Evolutionary conservation across 805 yeast genomes (phyloP), one percentile per base, ranked within the genome.

Genomic region (Maudiozyma serrabonitensis): DNA sequence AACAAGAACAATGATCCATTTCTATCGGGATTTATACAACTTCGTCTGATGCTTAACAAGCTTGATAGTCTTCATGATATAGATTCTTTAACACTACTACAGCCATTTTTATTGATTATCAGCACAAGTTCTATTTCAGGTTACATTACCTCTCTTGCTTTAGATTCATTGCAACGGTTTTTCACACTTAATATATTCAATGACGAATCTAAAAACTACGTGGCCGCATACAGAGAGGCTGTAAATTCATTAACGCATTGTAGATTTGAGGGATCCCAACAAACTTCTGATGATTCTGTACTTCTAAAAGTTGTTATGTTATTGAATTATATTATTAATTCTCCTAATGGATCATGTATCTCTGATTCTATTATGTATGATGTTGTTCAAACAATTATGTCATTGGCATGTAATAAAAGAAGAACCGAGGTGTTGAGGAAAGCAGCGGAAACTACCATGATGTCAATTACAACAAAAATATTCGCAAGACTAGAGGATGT

Each of bases 221-320:
- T 85, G 45, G 77, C 83, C 9, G 78, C 68, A 1, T 58, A 59
- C 79, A 52, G 79, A 50, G 69, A 66, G 47, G 58, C 64, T 7
- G 68, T 73, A 45, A 69, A 68, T 32, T 78, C 97, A 0, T 74
- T 93, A 53, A 87, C 98, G 0, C 96, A 88, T 63, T 93, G 98
- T 68, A 79, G 96, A 43, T 93, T 93, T 63, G 97, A 93, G 70
- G 96, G 96, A 2, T 84, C 93, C 0, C 96, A 90, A 62, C 95
- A 88, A 63, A 77, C 84, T 35, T 84, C 87, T 41, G 98, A 93
- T 68, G 99, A 93, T 63, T 86, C 95, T 0, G 91, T 93, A 3
- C 70, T 93, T 43, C 74, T 91, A 46, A 87, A 87, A 60, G 95
- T 93, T 19, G 76, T 93, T 53, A 73, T 84, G 42, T 70, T 91